Evolutionary conservation across 2,329 filamentous ascomycete species (phyloP), one percentile per base, ranked within the genome.

Genomic region (Teratosphaeria gauchensis): DNA sequence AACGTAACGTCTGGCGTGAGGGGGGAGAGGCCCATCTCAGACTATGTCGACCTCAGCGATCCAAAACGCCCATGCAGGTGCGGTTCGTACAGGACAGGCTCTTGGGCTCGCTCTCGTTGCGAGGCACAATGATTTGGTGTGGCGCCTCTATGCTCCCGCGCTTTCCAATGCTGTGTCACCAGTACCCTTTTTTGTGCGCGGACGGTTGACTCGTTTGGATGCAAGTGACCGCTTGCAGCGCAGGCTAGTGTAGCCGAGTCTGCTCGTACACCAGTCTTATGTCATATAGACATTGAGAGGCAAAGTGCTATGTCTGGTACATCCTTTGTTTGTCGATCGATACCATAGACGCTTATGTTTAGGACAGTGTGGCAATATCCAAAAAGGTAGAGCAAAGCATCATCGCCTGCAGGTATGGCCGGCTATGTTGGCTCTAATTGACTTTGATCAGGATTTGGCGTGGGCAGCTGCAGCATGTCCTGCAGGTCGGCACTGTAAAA

Each of bases 401-500:
- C 11, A 16, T 42, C 35, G 35, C n/a, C 35, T n/a, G 12, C 35
- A 42, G 35, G 35, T 42, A 11, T 14, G 12, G 42, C n/a, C 42
- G 9, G 16, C 19, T 48, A 7, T 21, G 42, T 48, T 19, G 11
- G 38, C 12, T 46, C 38, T 19, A 16, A 16, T 16, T n/a, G 32
- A 53, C 21, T 51, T 48, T 30, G 35, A 57, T 31, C 56, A 30
- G 51, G 19, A 19, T 31, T 54, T 28, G 16, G 33, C 28, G 31
- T 48, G 42, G 42, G 19, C 53, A 28, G 31, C 30, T 21, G 31
- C 33, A 35, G 56, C 59, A 51, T 57, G 58, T 62, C 58, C 60
- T 57, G 53, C 55, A 54, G 61, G 60, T 56, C 60, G 60, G 35
- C 55, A 42, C 9, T 61, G 48, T 63, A 63, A 62, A 63, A 60